A percentile compares a stretch with the other conserved stretches of the same genome.
Evolutionary conservation across 2,329 filamentous ascomycete genomes (phyloP).

Genomic region (Aspergillus amoenus): DNA sequence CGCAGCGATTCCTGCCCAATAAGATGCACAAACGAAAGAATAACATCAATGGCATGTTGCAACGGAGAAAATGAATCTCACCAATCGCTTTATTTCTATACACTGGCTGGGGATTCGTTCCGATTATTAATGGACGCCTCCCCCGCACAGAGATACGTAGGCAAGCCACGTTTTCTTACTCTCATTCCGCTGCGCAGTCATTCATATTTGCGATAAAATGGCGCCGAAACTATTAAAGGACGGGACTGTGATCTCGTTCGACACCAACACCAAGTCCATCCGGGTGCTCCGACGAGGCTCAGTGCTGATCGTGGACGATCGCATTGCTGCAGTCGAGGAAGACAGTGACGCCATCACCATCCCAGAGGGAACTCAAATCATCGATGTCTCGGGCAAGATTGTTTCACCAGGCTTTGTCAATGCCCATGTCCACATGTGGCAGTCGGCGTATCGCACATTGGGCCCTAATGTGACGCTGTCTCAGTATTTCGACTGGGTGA

Average conservation of each 20-base stretch:
- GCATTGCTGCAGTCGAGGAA: background rate
- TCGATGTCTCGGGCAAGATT: slow-evolving; percentile 6
- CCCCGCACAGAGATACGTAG: no score
- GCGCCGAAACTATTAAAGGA: slow-evolving; percentile 3
- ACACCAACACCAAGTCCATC: background rate
- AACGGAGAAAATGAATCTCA: no score
- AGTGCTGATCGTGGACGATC: background rate
- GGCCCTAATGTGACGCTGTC: slow-evolving; percentile 52
- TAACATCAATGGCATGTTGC: no score
- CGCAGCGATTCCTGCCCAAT: no score
- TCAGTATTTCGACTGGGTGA: slow-evolving; percentile 43
- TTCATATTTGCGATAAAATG: background rate
- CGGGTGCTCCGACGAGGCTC: background rate
- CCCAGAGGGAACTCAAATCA: background rate
- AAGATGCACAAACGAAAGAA: no score
- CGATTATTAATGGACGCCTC: no score
- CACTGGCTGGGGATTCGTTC: no score
- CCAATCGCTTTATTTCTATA: no score
- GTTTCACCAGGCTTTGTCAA: slow-evolving; percentile 55
- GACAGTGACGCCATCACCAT: background rate
- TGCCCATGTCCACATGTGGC: slow-evolving; percentile 58
- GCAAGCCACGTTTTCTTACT: no score
- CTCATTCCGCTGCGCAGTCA: no score
- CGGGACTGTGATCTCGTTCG: background rate
- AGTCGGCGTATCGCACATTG: slow-evolving; percentile 56